A percentile compares a stretch with the other conserved stretches of the same genome.
phyloP scores from a whole-genome alignment of 148 eudicot species.

The Fagopyrum esculentum region DNA sequence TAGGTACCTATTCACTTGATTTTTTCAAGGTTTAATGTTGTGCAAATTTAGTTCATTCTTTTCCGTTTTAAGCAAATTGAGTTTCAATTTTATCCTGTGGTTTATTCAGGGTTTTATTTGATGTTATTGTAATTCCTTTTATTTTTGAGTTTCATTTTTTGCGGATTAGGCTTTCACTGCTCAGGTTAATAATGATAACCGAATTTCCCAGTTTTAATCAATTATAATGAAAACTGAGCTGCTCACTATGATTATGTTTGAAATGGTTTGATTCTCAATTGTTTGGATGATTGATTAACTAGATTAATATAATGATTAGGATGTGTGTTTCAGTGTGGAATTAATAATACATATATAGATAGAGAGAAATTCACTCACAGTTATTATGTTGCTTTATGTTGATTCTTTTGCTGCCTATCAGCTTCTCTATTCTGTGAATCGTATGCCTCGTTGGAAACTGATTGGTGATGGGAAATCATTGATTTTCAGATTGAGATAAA shows the following conservation, averaged over 20 bases:
- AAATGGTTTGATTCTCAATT: neutral
- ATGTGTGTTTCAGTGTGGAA: neutral
- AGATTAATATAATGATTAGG: too few species aligned
- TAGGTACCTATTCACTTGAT: neutral
- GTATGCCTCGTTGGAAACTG: neutral
- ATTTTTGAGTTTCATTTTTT: neutral
- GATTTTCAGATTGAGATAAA: slow-evolving; percentile 2
- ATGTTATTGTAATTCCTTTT: neutral
- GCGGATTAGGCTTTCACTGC: neutral
- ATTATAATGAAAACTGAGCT: neutral
- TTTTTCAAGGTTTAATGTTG: neutral
- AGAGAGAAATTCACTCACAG: neutral
- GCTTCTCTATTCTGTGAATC: neutral
- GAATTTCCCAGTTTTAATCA: neutral
- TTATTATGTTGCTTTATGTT: neutral
- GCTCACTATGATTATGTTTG: neutral
- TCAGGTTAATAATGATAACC: neutral
- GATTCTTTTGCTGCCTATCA: neutral
- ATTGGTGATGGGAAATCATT: neutral
- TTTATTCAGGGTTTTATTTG: neutral
- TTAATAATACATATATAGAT: neutral
- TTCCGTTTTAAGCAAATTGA: neutral
- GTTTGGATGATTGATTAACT: too few species aligned
- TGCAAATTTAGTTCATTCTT: neutral
- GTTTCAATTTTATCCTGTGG: neutral